Conservation (phyloP, 2,329 filamentous ascomycete species). For the Colletotrichum tofieldiae region DNA sequence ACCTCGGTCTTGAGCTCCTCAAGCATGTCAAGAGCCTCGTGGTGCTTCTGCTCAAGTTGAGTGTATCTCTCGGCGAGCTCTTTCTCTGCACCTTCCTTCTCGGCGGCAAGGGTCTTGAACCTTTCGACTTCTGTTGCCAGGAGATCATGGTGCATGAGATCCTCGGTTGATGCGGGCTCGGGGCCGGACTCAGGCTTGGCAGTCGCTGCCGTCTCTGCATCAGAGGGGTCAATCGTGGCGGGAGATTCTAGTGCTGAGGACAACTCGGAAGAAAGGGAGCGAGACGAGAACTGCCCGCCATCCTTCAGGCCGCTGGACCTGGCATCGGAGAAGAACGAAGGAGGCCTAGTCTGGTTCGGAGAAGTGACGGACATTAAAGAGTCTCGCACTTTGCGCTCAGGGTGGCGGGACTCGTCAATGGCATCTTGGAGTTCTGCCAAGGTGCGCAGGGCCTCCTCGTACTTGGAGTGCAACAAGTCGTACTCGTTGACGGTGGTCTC, state of each 20-base stretch:
- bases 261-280: slow-evolving; percentile 93
- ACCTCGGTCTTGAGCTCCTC: slow-evolving; percentile 93
- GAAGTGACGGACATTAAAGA: slow-evolving; percentile 70
- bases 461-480: slow-evolving; percentile 87
- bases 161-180: slow-evolving; percentile 53
- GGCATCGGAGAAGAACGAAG: slow-evolving; percentile 88
- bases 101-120: slow-evolving; percentile 78
- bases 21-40: slow-evolving; percentile 85
- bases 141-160: slow-evolving; percentile 56
- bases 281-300: slow-evolving; percentile 80
- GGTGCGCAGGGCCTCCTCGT: slow-evolving; percentile 88
- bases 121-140: slow-evolving; percentile 78
- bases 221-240: slow-evolving; percentile 74
- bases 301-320: slow-evolving; percentile 81
- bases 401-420: slow-evolving; percentile 83
- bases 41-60: slow-evolving; percentile 87
- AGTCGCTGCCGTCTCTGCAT: slow-evolving; percentile 67
- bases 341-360: slow-evolving; percentile 71
- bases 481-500: slow-evolving; percentile 87
- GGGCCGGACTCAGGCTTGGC: slow-evolving; percentile 56
- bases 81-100: slow-evolving; percentile 83
- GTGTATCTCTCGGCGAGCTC: slow-evolving; percentile 84
- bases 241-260: slow-evolving; percentile 88
- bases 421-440: slow-evolving; percentile 89
- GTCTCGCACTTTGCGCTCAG: slow-evolving; percentile 66